Evolutionary conservation across 805 yeast genomes (phyloP).

Genomic region (Cyberlindnera veronae): DNA sequence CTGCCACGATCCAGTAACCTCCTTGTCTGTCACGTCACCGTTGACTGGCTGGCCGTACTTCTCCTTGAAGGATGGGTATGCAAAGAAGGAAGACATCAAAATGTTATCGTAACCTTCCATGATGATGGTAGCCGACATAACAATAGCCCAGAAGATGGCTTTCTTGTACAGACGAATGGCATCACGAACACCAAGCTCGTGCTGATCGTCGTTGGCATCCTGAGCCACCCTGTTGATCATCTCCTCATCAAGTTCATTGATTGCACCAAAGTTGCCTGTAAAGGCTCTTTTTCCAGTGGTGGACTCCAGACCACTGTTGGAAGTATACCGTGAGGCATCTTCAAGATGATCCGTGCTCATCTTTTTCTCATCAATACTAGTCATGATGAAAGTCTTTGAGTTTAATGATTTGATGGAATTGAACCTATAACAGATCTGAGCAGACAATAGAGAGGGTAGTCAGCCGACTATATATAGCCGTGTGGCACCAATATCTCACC

Average conservation of each 20-base stretch:
- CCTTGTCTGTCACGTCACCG: slow-evolving; percentile 27
- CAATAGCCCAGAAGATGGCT: slow-evolving; percentile 21
- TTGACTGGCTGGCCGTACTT: slow-evolving; percentile 24
- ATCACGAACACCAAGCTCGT: slow-evolving; percentile 17
- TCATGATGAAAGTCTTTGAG: no score
- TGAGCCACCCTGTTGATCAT: slow-evolving; percentile 15
- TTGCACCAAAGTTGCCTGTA: slow-evolving; percentile 5
- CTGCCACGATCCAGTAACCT: slow-evolving; percentile 43
- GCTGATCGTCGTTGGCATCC: slow-evolving; percentile 19
- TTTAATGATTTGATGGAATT: no score
- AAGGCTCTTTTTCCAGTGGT: neutral
- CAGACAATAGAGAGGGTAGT: no score
- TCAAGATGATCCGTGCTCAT: slow-evolving; percentile 15
- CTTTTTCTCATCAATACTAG: no score
- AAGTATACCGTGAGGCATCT: slow-evolving; percentile 13
- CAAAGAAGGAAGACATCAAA: slow-evolving; percentile 21
- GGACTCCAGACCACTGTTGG: slow-evolving; percentile 3
- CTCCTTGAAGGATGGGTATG: slow-evolving; percentile 22
- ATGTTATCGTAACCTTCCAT: slow-evolving; percentile 26
- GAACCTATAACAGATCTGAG: no score
- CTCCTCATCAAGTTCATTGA: slow-evolving; percentile 16
- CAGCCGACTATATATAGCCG: no score
- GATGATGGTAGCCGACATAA: slow-evolving; percentile 20
- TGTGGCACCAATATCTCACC: no score
- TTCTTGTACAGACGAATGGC: slow-evolving; percentile 17